Base-by-base conservation (phyloP, 495 filamentous ascomycete species). In the Penicillium desertorum region DNA sequence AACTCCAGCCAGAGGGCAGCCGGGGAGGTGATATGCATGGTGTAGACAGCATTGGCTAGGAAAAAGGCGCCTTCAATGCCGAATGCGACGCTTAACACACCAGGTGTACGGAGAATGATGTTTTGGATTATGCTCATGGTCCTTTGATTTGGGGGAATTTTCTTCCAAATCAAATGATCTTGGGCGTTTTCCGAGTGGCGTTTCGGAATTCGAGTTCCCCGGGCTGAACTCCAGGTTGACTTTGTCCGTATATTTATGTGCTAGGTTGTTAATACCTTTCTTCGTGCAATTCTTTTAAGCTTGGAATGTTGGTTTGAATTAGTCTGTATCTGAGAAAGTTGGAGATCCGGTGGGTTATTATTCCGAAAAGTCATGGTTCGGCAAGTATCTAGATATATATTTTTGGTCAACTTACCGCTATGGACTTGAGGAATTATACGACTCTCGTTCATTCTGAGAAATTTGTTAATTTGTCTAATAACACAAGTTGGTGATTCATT, bases 11-110 rank as follows among this genome's bases (percentile, higher is more conserved):
- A 61, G 22, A 14, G 62, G 58, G 16, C 55, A 62, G 50, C 8
- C 25, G 60, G 60, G 29, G 22, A 23, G 22, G 4, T 4, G 22
- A 23, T 23, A 23, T 23, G 22, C 22, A 23, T 4, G 1, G 42
- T 62, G 57, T 60, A 65, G 45, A 60, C 48, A 4, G 56, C 56
- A 36, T 65, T 65, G 27, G 52, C 62, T 10, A 65, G 49, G 7
- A 65, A 54, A 36, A 65, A 60, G 20, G 48, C 49, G 23, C 59
- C 59, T 43, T 65, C 54, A 22, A 53, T 54, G 53, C 53, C 62
- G 41, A 65, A 65, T 29, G 60, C 54, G 11, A 56, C 43, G 22
- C 22, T 23, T 4, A 57, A 58, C 7, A 55, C 56, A 48, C 59
- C 56, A 36, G 56, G 53, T 56, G 59, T 62, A 54, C 54, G 59